Conservation (phyloP, 352 stramenopile species). For the Phytophthora sojae region DNA sequence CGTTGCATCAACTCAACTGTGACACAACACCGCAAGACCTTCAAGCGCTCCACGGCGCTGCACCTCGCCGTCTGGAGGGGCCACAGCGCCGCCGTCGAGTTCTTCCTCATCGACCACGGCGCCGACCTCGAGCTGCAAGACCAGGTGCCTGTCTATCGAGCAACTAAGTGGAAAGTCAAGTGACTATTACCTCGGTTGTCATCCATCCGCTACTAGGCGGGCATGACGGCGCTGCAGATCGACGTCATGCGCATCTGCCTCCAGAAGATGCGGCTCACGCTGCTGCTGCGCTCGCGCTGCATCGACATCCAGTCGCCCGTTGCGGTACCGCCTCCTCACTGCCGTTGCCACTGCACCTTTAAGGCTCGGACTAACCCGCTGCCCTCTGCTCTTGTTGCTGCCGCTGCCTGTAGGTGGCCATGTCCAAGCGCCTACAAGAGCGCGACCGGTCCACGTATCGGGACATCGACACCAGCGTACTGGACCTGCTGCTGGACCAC, state of each 20-base stretch:
- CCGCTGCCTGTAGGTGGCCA: conserved; percentile 29
- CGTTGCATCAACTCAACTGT: background rate
- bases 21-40: conserved; percentile 21
- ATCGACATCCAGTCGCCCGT: conserved; percentile 49
- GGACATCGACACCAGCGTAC: conserved; percentile 51
- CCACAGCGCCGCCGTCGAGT: conserved; percentile 22
- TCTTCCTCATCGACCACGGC: conserved; percentile 36
- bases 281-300: conserved; percentile 43
- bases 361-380: no score
- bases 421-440: conserved; percentile 38
- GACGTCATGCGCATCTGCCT: conserved; percentile 54
- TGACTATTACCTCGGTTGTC: background rate
- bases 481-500: conserved; percentile 47
- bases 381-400: no score
- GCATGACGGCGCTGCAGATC: conserved; percentile 57
- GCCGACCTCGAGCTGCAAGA: conserved; percentile 47
- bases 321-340: conserved; percentile 6
- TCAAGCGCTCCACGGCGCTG: conserved; percentile 41
- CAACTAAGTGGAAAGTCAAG: no score
- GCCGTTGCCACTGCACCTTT: no score
- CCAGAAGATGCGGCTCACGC: conserved; percentile 52
- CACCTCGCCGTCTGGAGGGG: conserved; percentile 50
- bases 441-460: conserved; percentile 47
- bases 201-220: conserved; percentile 12
- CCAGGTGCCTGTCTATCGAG: conserved; percentile 10